Evolutionary conservation across 768 basidiomycete genomes (phyloP).

Genomic region (Boletus tomentosulus): DNA sequence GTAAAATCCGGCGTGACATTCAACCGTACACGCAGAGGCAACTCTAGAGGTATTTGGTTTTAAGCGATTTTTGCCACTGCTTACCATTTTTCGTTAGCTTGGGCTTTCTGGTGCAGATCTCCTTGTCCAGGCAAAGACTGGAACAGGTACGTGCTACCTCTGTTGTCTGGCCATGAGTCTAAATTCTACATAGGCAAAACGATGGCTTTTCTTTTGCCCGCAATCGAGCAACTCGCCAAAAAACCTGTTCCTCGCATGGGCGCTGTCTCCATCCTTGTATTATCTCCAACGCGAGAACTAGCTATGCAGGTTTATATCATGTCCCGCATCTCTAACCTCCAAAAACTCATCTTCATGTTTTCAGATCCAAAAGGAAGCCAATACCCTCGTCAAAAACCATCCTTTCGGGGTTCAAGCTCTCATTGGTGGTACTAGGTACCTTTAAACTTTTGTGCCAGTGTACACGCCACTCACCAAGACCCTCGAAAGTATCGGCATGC

Average conservation of each 20-base stretch:
- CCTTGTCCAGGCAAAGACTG: conserved; percentile 53
- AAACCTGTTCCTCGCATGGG: conserved; percentile 30
- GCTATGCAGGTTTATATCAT: conserved; percentile 59
- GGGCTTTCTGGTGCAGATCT: conserved; percentile 43
- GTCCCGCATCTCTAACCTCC: neutral
- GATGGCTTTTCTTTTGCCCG: conserved; percentile 71
- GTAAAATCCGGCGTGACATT: neutral
- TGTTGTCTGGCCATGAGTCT: neutral
- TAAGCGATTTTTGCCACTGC: neutral
- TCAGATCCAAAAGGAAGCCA: conserved; percentile 62
- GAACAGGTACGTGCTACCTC: conserved; percentile 45
- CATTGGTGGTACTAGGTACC: conserved; percentile 54
- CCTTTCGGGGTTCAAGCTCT: conserved; percentile 42
- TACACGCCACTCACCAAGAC: conserved; percentile 1
- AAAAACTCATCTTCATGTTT: conserved; percentile 20
- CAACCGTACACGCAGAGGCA: conserved; percentile 27
- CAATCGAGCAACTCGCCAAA: conserved; percentile 59
- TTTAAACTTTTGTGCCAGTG: neutral
- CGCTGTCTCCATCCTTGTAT: conserved; percentile 54
- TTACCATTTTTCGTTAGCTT: conserved; percentile 21
- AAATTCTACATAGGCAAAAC: conserved; percentile 49
- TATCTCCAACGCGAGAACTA: conserved; percentile 73
- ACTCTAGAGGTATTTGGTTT: conserved; percentile 35
- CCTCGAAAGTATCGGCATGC: conserved; percentile 18
- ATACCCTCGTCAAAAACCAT: conserved; percentile 38